Conservation (phyloP, 352 stramenopile species). For the Phytophthora uliginosa region DNA sequence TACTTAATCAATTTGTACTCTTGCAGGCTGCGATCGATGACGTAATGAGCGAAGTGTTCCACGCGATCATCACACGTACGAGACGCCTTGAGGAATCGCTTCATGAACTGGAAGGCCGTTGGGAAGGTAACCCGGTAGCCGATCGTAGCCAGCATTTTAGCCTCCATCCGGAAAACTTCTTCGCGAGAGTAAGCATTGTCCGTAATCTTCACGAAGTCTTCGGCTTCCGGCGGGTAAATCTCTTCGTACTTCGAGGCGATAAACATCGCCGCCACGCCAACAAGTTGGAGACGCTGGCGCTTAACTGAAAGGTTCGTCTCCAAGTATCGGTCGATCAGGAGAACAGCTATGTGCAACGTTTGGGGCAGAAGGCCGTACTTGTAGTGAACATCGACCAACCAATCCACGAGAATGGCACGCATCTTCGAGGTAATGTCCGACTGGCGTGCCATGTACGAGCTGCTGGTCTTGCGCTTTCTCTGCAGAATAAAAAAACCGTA, state of each 20-base stretch:
- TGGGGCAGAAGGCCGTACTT: conserved; percentile 86
- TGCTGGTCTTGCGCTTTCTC: conserved; percentile 70
- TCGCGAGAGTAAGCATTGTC: conserved; percentile 95
- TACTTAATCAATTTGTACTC: conserved; percentile 99
- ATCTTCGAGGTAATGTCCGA: conserved; percentile 99
- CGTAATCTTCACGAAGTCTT: conserved; percentile 98
- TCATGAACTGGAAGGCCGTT: conserved; percentile 89
- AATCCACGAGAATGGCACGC: conserved; percentile 99
- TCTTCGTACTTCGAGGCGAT: conserved; percentile 99
- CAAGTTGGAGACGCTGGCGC: conserved; percentile 95
- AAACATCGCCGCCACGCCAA: conserved; percentile 97
- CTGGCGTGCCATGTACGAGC: conserved; percentile 91
- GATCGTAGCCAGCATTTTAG: conserved; percentile 75
- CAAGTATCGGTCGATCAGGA: conserved; percentile 87
- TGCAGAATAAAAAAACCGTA: conserved; percentile 24
- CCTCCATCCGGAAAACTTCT: conserved; percentile 88
- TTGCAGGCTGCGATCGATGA: conserved; percentile 98
- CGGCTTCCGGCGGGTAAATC: conserved; percentile 95
- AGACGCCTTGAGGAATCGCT: conserved; percentile 89
- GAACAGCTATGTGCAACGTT: conserved; percentile 88
- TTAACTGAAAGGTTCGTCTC: conserved; percentile 75
- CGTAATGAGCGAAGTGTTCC: conserved; percentile 96
- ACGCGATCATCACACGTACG: conserved; percentile 78
- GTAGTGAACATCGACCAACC: conserved; percentile 96
- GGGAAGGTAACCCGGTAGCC: conserved; percentile 87